Evolutionary conservation across 1,284 basidiomycete species (phyloP).

Genomic region (Malassezia japonica): DNA sequence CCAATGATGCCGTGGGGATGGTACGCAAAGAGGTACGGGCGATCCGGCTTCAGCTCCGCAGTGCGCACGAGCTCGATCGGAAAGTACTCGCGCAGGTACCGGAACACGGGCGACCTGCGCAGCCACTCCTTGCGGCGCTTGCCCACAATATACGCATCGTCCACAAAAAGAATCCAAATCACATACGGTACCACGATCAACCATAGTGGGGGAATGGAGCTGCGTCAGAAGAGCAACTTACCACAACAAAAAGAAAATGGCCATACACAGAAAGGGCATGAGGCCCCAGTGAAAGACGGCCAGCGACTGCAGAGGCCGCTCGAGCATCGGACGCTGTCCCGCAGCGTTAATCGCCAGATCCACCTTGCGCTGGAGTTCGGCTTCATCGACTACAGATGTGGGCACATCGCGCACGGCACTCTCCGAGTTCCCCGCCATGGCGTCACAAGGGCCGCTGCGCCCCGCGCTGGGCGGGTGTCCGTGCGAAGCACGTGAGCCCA

Average conservation of each 20-base stretch:
- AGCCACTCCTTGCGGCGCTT: constrained; percentile 71
- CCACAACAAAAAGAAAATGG: constrained; percentile 69
- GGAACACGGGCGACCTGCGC: constrained; percentile 64
- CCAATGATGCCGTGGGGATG: constrained; percentile 45
- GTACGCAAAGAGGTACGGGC: constrained; percentile 77
- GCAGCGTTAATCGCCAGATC: background rate
- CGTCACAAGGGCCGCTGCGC: too few species aligned
- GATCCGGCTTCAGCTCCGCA: constrained; percentile 71
- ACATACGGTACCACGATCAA: constrained; percentile 71
- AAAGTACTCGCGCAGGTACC: constrained; percentile 80
- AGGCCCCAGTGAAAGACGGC: constrained; percentile 74
- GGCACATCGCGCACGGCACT: too few species aligned
- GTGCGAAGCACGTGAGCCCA: constrained; percentile 7
- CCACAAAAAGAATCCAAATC: constrained; percentile 62
- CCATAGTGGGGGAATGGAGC: constrained; percentile 82
- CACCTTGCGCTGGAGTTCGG: background rate
- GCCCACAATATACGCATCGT: constrained; percentile 67
- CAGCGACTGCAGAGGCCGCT: constrained; percentile 42
- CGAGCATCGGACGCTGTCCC: background rate
- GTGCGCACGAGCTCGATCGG: constrained; percentile 56
- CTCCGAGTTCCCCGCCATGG: too few species aligned
- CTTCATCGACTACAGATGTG: background rate
- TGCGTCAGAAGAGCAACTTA: constrained; percentile 54
- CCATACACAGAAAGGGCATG: constrained; percentile 62
- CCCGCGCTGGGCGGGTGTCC: background rate